phyloP scores from a whole-genome alignment of 495 filamentous ascomycete species.

The Penicillium coprophilum region DNA sequence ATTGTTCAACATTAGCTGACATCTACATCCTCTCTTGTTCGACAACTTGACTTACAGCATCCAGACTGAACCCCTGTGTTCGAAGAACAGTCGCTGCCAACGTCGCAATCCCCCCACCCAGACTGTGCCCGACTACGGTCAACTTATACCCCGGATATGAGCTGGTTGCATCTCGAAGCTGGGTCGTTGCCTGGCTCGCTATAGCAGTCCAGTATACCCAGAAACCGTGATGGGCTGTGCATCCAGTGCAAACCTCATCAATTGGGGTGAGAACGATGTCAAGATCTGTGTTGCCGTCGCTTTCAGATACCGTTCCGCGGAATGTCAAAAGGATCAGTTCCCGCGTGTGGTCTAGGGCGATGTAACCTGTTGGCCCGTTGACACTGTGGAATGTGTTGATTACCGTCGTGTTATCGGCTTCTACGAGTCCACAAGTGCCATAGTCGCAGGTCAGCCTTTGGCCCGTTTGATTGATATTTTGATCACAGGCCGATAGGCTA shows the following conservation, averaged over 20 bases:
- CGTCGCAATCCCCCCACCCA: conserved; percentile 61
- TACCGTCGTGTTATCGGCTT: neutral
- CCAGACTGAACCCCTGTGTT: conserved; percentile 35
- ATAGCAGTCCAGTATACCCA: conserved; percentile 49
- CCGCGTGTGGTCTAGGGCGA: conserved; percentile 2
- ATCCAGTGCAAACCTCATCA: conserved; percentile 42
- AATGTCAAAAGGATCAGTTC: neutral
- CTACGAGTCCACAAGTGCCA: neutral
- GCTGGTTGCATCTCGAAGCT: conserved; percentile 29
- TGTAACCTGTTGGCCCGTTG: neutral
- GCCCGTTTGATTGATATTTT: conserved; percentile 1
- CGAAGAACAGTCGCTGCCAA: conserved; percentile 57
- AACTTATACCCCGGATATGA: conserved; percentile 52
- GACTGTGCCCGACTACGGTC: conserved; percentile 60
- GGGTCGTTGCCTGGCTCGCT: conserved; percentile 33
- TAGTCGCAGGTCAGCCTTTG: neutral
- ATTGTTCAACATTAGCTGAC: neutral
- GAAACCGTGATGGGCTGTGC: conserved; percentile 53
- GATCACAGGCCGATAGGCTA: neutral
- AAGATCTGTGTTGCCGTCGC: neutral
- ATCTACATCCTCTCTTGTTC: neutral
- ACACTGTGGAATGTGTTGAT: neutral
- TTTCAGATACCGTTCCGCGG: neutral
- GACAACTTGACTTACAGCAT: conserved; percentile 22
- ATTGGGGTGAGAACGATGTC: neutral